Base-by-base conservation (phyloP, 1,284 basidiomycete genomes). In the Flammula alnicola region DNA sequence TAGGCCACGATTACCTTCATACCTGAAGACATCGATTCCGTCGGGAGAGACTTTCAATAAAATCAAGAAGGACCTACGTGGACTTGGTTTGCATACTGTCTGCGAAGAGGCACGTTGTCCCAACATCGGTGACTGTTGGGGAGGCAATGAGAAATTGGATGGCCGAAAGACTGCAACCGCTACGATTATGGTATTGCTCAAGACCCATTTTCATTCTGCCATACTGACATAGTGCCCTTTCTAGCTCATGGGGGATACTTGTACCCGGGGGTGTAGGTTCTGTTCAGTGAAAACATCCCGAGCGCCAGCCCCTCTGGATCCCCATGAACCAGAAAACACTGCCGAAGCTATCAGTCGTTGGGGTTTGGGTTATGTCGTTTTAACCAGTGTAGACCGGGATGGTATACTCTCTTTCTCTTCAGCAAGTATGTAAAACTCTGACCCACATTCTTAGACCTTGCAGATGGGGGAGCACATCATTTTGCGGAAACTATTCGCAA, bases 111-210 rank as follows among this genome's bases (percentile, higher is more conserved):
- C 97, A 20, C 83, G 95, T 53, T 99, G 97, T 77, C 97, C 97
- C 1, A 99, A 99, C 65, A 98, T 99, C 50, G 97, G 96, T 23
- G 96, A 99, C 64, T 99, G 97, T 69, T 99, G 97, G 97, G 95
- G 97, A 42, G 95, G 95, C 1, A 88, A 86, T 60, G 84, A 84
- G 16, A 84, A 86, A 48, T 79, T 79, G 51, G 87, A 89, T 50
- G 88, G 85, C 36, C 88, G 89, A 63, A 85, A 86, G 46, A 83
- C 85, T 43, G 97, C 97, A 10, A 99, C 97, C 5, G 95, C 95
- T n/a, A 98, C 95, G 0, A 99, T 99, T 70, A 99, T 99, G 97
- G 95, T 93, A 56, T 48, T 79, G 64, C 32, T 37, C 12, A n/a
- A 37, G 25, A 32, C 27, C 26, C 29, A 20, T 32, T 35, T 35